Percentiles rank a stretch among this genome's conserved stretches.
phyloP scores from a whole-genome alignment of 2,329 filamentous ascomycete genomes.

The Mycosphaerelloides madeirae region DNA sequence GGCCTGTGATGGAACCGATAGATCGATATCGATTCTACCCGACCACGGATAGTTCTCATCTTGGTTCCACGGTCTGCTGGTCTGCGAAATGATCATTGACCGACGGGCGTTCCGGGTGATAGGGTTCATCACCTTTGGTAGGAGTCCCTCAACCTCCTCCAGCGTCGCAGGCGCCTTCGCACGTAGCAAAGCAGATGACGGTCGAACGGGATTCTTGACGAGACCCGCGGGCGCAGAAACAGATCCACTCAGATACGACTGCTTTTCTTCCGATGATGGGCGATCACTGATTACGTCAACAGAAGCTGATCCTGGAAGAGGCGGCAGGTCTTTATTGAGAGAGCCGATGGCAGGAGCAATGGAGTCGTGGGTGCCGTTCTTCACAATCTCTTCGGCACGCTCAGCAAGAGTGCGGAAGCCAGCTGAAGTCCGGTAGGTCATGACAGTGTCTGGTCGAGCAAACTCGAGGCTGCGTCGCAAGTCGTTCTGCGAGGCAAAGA shows the following conservation, averaged over 20 bases:
- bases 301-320: constrained; percentile 30
- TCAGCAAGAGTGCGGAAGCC: constrained; percentile 36
- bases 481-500: constrained; percentile 30
- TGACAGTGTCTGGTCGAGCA: constrained; percentile 29
- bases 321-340: constrained; percentile 34
- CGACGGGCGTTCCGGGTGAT: constrained; percentile 30
- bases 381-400: constrained; percentile 34
- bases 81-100: constrained; percentile 32
- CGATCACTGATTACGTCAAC: constrained; percentile 23
- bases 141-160: constrained; percentile 28
- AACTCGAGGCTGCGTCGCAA: constrained; percentile 21
- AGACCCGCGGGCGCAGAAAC: constrained; percentile 30
- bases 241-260: constrained; percentile 29
- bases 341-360: constrained; percentile 18
- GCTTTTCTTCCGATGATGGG: constrained; percentile 22
- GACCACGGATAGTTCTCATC: constrained; percentile 47
- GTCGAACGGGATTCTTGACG: constrained; percentile 21
- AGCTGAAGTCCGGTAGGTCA: constrained; percentile 34
- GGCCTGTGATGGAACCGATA: constrained; percentile 33
- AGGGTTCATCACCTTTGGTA: constrained; percentile 32
- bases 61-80: constrained; percentile 44
- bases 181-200: constrained; percentile 28
- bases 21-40: constrained; percentile 37
- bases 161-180: constrained; percentile 28
- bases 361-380: constrained; percentile 35